phyloP scores from a whole-genome alignment of 192 early-diverging fungal species.

The Coemansia sp. region DNA sequence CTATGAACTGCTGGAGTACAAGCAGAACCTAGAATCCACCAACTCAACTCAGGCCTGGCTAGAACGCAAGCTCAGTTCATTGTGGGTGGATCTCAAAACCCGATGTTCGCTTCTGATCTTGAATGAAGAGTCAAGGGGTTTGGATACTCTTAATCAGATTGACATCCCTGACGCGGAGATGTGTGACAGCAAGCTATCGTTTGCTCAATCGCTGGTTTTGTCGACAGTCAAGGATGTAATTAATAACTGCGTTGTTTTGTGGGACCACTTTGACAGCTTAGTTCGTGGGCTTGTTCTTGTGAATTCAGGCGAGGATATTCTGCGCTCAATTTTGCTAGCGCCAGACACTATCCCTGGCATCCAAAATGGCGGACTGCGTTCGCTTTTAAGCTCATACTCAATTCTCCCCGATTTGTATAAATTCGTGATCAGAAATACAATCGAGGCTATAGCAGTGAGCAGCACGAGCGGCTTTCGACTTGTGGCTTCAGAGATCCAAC shows the following conservation, averaged over 20 bases:
- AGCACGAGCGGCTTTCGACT: slow-evolving; percentile 2
- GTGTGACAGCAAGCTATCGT: background rate
- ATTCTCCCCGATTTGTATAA: slow-evolving; percentile 43
- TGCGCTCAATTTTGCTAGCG: slow-evolving; percentile 7
- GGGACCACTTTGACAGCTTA: slow-evolving; percentile 32
- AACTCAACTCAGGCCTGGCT: slow-evolving; percentile 20
- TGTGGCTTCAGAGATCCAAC: slow-evolving; percentile 23
- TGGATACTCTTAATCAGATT: slow-evolving; percentile 3
- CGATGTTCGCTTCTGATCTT: slow-evolving; percentile 39
- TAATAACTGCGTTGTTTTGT: slow-evolving; percentile 34
- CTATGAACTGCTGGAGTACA: slow-evolving; percentile 34
- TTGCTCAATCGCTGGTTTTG: slow-evolving; percentile 22
- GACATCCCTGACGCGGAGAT: slow-evolving; percentile 11
- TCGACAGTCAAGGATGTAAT: slow-evolving; percentile 12
- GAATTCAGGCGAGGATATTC: slow-evolving; percentile 15
- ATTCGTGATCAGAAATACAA: slow-evolving; percentile 21
- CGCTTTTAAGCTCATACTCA: slow-evolving; percentile 13
- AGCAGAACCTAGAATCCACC: slow-evolving; percentile 24
- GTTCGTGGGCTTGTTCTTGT: slow-evolving; percentile 40
- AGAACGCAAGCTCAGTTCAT: slow-evolving; percentile 38
- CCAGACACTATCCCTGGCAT: slow-evolving; percentile 2
- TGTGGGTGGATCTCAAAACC: slow-evolving; percentile 41
- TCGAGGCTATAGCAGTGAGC: slow-evolving; percentile 11
- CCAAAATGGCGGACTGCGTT: slow-evolving; percentile 5
- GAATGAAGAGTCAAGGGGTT: slow-evolving; percentile 24